Evolutionary conservation across 2,329 filamentous ascomycete genomes (phyloP).

Genomic region (Ceratocystis albifundus): DNA sequence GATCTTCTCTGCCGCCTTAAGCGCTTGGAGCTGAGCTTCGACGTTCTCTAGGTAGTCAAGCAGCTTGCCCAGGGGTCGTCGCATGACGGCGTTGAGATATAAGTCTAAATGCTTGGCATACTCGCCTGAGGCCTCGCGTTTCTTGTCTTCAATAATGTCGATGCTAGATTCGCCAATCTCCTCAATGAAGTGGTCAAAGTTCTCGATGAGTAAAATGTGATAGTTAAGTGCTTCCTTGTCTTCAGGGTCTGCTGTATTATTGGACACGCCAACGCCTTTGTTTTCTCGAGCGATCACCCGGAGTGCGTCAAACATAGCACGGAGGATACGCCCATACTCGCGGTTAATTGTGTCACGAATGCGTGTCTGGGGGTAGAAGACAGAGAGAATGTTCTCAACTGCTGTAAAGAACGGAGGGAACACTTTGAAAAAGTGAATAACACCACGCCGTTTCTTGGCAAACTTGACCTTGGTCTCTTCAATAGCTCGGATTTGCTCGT

Average conservation of each 20-base stretch:
- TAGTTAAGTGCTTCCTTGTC: constrained; percentile 97
- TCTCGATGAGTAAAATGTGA: constrained; percentile 93
- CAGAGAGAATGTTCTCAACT: constrained; percentile 70
- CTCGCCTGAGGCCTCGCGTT: constrained; percentile 62
- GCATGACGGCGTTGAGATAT: constrained; percentile 80
- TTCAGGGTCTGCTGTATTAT: constrained; percentile 49
- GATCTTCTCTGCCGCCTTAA: constrained; percentile 51
- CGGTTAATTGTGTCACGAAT: constrained; percentile 71
- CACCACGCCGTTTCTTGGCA: constrained; percentile 93
- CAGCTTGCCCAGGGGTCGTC: constrained; percentile 77
- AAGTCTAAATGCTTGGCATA: constrained; percentile 76
- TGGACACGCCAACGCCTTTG: constrained; percentile 38
- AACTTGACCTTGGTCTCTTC: constrained; percentile 93
- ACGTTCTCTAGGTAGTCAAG: constrained; percentile 86
- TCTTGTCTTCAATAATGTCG: constrained; percentile 72
- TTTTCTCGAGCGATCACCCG: constrained; percentile 80
- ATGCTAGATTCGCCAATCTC: constrained; percentile 65
- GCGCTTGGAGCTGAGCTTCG: constrained; percentile 55
- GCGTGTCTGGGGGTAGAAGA: constrained; percentile 40
- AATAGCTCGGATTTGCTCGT: constrained; percentile 88
- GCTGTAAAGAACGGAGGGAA: constrained; percentile 78
- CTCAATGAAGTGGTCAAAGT: constrained; percentile 96
- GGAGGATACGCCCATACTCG: constrained; percentile 79
- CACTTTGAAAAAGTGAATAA: constrained; percentile 87
- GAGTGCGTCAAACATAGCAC: constrained; percentile 92